Evolutionary conservation across 495 filamentous ascomycete genomes (phyloP).

Genomic region (Penicillium malachiteum): DNA sequence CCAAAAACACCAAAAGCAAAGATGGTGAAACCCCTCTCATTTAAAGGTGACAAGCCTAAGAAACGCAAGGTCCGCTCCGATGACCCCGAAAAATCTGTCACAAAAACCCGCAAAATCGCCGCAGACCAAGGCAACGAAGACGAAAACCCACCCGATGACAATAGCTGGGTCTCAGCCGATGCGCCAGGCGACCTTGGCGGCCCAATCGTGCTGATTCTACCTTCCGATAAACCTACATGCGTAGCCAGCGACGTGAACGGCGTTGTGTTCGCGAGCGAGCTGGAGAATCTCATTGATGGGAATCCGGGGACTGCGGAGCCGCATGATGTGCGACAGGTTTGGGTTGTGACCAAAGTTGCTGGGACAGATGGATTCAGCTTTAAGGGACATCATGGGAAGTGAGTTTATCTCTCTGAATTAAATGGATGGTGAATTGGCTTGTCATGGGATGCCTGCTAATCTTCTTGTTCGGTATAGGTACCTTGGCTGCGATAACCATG

Average conservation of each 20-base stretch:
- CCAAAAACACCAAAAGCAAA: constrained; percentile 7
- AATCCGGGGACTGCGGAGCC: constrained; percentile 82
- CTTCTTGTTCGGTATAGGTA: constrained; percentile 43
- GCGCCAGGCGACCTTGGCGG: constrained; percentile 72
- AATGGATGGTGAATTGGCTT: neutral
- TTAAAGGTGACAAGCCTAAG: constrained; percentile 96
- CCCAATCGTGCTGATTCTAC: constrained; percentile 76
- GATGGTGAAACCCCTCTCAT: constrained; percentile 79
- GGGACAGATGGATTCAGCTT: constrained; percentile 80
- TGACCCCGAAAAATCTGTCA: constrained; percentile 36
- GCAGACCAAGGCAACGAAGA: constrained; percentile 19
- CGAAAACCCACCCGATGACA: constrained; percentile 56
- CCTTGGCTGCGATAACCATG: constrained; percentile 80
- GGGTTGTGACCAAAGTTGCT: constrained; percentile 82
- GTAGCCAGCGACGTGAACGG: constrained; percentile 83
- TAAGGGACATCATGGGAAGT: constrained; percentile 82
- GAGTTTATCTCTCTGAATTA: neutral
- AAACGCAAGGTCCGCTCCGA: constrained; percentile 69
- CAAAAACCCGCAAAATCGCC: constrained; percentile 39
- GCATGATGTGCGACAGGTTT: constrained; percentile 92
- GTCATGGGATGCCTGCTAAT: neutral
- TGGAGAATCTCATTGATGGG: constrained; percentile 82
- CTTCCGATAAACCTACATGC: constrained; percentile 64
- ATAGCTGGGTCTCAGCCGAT: constrained; percentile 90
- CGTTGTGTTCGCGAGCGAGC: constrained; percentile 71